Evolutionary conservation across 257 asterid species (phyloP).

Genomic region (Rhazya stricta): DNA sequence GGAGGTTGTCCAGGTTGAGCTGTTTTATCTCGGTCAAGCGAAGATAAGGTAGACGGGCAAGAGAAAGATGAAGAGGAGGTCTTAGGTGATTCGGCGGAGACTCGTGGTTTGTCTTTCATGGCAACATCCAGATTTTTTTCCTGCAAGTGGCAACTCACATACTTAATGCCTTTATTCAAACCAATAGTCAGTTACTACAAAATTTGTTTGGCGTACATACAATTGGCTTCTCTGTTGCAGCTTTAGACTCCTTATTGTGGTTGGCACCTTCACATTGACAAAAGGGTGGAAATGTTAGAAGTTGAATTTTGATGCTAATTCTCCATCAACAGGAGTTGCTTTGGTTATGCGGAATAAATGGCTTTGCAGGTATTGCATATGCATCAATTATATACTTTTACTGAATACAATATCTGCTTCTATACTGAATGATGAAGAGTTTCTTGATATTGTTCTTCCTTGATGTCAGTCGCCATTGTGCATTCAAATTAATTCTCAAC

Average conservation of each 20-base stretch:
- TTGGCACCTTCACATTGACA: slow-evolving; percentile 45
- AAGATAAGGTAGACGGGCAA: slow-evolving; percentile 57
- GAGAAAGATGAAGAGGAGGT: slow-evolving; percentile 59
- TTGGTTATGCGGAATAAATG: background rate
- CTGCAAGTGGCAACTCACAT: slow-evolving; percentile 37
- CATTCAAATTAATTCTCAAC: background rate
- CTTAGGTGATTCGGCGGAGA: slow-evolving; percentile 63
- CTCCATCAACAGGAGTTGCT: background rate
- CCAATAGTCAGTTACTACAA: background rate
- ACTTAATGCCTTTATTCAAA: slow-evolving; percentile 15
- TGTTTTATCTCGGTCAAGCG: slow-evolving; percentile 41
- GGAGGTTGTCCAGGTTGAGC: slow-evolving; percentile 37
- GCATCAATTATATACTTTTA: background rate
- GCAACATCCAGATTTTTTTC: slow-evolving; percentile 37
- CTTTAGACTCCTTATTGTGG: slow-evolving; percentile 37
- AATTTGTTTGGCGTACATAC: slow-evolving; percentile 34
- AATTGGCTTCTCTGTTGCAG: slow-evolving; percentile 28
- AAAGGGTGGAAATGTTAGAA: slow-evolving; percentile 23
- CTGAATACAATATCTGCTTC: background rate
- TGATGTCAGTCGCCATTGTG: background rate
- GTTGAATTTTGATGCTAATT: background rate
- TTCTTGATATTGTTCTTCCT: background rate
- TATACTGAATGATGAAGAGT: background rate
- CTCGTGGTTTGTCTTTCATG: slow-evolving; percentile 42
- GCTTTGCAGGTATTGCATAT: background rate